Evolutionary conservation across 2,329 filamentous ascomycete species (phyloP).

Genomic region (Penicillium sumatraense): DNA sequence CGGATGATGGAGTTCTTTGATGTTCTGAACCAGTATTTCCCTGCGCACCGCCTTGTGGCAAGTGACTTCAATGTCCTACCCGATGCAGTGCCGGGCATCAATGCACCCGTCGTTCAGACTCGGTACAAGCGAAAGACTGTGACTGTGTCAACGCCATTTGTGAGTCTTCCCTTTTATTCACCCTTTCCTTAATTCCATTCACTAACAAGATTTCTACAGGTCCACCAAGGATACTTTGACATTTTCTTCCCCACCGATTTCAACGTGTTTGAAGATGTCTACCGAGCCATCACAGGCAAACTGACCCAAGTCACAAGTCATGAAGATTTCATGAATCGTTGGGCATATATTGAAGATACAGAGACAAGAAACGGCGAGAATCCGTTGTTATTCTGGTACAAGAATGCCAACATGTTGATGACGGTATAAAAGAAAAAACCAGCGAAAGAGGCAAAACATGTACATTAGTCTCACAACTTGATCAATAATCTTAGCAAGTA

Average conservation of each 20-base stretch:
- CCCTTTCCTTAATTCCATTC: not conserved
- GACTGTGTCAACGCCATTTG: constrained; percentile 85
- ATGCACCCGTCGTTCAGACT: constrained; percentile 95
- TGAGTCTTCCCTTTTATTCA: constrained; percentile 53
- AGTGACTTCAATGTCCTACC: constrained; percentile 90
- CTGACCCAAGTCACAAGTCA: constrained; percentile 84
- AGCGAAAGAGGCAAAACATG: not conserved
- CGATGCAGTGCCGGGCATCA: constrained; percentile 79
- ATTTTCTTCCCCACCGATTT: constrained; percentile 99
- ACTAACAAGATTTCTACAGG: constrained; percentile 53
- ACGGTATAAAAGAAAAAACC: constrained; percentile 69
- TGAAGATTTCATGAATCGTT: constrained; percentile 85
- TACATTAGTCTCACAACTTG: not conserved
- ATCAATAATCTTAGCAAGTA: not conserved
- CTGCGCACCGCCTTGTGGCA: constrained; percentile 82
- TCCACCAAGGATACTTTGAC: constrained; percentile 98
- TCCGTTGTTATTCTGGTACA: constrained; percentile 88
- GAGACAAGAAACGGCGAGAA: constrained; percentile 90
- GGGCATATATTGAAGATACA: constrained; percentile 90
- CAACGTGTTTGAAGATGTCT: constrained; percentile 84
- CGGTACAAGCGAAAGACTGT: constrained; percentile 85
- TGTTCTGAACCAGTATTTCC: constrained; percentile 84
- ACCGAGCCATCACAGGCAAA: constrained; percentile 90
- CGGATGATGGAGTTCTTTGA: constrained; percentile 97
- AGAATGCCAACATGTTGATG: constrained; percentile 90